phyloP scores from a whole-genome alignment of 139 green algal species.

The Coccomyxa sp. region DNA sequence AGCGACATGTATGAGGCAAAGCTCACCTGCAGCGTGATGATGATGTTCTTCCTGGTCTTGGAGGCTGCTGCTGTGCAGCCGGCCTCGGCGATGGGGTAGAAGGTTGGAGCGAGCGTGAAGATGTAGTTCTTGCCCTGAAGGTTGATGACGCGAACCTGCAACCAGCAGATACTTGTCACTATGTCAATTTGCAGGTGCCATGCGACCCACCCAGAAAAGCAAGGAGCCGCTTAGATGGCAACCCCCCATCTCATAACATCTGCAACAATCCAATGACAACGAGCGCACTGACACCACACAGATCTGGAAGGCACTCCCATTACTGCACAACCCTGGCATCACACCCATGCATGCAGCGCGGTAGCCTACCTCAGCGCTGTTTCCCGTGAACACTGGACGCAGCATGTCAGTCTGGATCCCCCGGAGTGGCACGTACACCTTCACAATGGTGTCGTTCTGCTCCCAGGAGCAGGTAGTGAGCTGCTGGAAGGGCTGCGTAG shows the following conservation, averaged over 20 bases:
- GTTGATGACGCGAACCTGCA: conserved; percentile 3
- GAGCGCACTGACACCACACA: too few species aligned
- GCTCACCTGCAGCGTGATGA: conserved; percentile 24
- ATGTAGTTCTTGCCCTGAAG: conserved; percentile 26
- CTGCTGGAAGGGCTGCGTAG: neutral
- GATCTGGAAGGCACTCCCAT: too few species aligned
- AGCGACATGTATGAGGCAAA: neutral
- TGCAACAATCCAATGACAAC: too few species aligned
- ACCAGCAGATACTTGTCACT: too few species aligned
- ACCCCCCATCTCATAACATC: too few species aligned
- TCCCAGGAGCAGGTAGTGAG: conserved; percentile 26
- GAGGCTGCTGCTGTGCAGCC: conserved; percentile 16
- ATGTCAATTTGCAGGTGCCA: too few species aligned
- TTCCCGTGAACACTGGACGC: conserved; percentile 9
- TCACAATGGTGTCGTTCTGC: conserved; percentile 17
- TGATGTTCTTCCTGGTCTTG: conserved; percentile 33
- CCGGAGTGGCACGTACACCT: conserved; percentile 23
- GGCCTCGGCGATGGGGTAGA: conserved; percentile 10
- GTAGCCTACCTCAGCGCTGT: conserved; percentile 13
- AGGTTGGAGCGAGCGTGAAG: conserved; percentile 15
- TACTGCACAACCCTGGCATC: too few species aligned
- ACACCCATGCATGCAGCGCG: too few species aligned
- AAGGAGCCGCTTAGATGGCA: too few species aligned
- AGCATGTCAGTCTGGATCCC: conserved; percentile 28
- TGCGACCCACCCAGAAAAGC: too few species aligned